Conservation (phyloP, 306 rosid species). For the Bauhinia variegata region DNA sequence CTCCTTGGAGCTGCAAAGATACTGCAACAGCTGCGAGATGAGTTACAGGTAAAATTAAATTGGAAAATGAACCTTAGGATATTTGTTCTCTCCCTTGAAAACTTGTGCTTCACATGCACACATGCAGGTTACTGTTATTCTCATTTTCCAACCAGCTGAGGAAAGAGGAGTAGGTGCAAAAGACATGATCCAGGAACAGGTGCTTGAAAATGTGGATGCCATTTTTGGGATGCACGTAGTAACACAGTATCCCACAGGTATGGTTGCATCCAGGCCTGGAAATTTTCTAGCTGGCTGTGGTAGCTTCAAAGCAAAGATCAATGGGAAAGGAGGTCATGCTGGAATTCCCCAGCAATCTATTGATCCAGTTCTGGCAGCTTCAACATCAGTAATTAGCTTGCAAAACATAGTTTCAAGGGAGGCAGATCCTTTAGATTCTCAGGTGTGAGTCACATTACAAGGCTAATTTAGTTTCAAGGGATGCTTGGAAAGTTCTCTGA, state of each 20-base stretch:
- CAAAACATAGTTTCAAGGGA: slow-evolving; percentile 87
- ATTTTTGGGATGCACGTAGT: slow-evolving; percentile 69
- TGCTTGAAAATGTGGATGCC: slow-evolving; percentile 79
- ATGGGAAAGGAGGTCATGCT: slow-evolving; percentile 79
- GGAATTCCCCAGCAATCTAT: slow-evolving; percentile 66
- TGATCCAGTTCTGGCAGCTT: slow-evolving; percentile 84
- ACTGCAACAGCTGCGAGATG: slow-evolving; percentile 58
- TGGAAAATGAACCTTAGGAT: slow-evolving; percentile 16
- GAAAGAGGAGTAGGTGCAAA: slow-evolving; percentile 79
- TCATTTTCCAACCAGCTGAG: slow-evolving; percentile 92
- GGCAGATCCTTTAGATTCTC: slow-evolving; percentile 82
- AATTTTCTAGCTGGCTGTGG: slow-evolving; percentile 94
- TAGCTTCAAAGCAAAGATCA: slow-evolving; percentile 87
- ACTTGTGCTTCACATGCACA: slow-evolving; percentile 36
- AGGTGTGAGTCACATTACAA: slow-evolving; percentile 53
- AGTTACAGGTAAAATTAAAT: slow-evolving; percentile 54
- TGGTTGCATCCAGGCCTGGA: slow-evolving; percentile 73
- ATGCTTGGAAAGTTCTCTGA: slow-evolving; percentile 8
- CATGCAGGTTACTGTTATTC: slow-evolving; percentile 72
- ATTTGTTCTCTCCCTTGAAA: background rate
- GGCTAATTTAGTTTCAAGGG: too few species aligned
- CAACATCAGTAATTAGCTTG: slow-evolving; percentile 77
- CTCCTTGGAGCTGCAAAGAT: slow-evolving; percentile 92
- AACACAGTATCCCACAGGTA: slow-evolving; percentile 54
- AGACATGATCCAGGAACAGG: slow-evolving; percentile 74